Conservation (phyloP, 2,329 filamentous ascomycete genomes). For the Botrytis galanthina region DNA sequence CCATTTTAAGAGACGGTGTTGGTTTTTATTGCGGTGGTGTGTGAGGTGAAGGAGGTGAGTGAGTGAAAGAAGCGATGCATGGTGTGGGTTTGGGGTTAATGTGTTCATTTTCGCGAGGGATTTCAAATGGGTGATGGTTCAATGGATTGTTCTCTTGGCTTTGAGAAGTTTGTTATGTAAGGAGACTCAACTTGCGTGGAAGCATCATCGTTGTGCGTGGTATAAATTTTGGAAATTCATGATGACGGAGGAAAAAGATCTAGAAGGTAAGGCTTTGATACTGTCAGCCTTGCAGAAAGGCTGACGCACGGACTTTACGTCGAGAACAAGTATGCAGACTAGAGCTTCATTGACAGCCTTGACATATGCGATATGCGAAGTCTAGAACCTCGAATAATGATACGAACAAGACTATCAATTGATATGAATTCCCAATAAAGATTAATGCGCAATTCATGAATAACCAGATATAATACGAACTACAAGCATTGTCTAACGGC, state of each 20-base stretch:
- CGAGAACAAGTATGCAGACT: slow-evolving; percentile 10
- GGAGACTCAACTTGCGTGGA: background rate
- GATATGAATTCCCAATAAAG: background rate
- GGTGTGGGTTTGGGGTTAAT: slow-evolving; percentile 2
- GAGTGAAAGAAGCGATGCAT: slow-evolving; percentile 36
- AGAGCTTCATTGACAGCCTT: slow-evolving; percentile 3
- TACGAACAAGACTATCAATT: background rate
- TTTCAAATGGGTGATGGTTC: background rate
- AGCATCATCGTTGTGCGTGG: background rate
- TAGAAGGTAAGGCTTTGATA: background rate
- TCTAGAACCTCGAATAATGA: slow-evolving; percentile 6
- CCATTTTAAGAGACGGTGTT: slow-evolving; percentile 80
- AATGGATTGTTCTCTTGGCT: background rate
- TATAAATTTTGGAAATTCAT: background rate
- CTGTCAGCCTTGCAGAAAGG: slow-evolving; percentile 10
- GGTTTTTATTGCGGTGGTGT: slow-evolving; percentile 84
- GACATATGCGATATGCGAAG: background rate
- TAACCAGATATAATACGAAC: background rate
- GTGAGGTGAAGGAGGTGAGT: slow-evolving; percentile 66
- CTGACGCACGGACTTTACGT: slow-evolving; percentile 2
- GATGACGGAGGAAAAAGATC: background rate
- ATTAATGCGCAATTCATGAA: background rate
- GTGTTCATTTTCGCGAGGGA: background rate
- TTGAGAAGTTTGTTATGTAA: background rate
- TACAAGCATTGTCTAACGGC: background rate